Base-by-base conservation (phyloP, 2,329 filamentous ascomycete species). In the Zelopaecilomyces penicillatus region DNA sequence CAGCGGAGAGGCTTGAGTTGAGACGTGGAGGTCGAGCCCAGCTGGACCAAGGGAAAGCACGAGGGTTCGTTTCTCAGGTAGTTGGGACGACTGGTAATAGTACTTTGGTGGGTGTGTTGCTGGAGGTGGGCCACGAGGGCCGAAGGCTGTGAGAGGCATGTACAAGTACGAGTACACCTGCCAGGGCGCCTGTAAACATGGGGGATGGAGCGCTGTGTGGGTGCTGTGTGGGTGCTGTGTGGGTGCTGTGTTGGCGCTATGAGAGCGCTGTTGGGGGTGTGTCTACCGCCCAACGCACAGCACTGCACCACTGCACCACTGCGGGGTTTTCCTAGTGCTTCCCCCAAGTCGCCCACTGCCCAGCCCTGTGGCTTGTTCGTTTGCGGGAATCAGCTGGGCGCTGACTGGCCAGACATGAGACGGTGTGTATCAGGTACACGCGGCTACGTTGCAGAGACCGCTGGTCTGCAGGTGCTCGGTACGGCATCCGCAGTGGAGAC, bases 401-500 rank as follows among this genome's bases (percentile, higher is more conserved):
- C 33, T 52, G 46, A 49, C 35, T 50, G 48, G 50, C 46, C 46
- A 39, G 43, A 49, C 27, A 27, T 41, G 35, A 26, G 43, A 42
- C 45, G 29, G 35, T 33, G 43, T 38, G 50, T 45, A 48, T 30
- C 27, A 27, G 10, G 41, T 44, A 34, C 45, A 6, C n/a, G 38
- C 7, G 38, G 28, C 11, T 5, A 9, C 26, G 36, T 30, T 8
- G 30, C 10, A 9, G 36, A 31, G 7, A 37, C 27, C 12, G 34
- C 10, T 30, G 26, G 30, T 35, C 10, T 11, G n/a, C 31, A 40
- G 31, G 44, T 44, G 31, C 34, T n/a, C 30, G 27, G 39, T 40
- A 42, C 42, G 19, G 19, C 19, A 36, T 44, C n/a, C 19, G 37
- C 9, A 30, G 28, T 34, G 30, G 4, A 33, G 35, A 12, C 19